Evolutionary conservation across 371 early-diverging fungal genomes (phyloP).

Genomic region (Saksenaea vasiformis): DNA sequence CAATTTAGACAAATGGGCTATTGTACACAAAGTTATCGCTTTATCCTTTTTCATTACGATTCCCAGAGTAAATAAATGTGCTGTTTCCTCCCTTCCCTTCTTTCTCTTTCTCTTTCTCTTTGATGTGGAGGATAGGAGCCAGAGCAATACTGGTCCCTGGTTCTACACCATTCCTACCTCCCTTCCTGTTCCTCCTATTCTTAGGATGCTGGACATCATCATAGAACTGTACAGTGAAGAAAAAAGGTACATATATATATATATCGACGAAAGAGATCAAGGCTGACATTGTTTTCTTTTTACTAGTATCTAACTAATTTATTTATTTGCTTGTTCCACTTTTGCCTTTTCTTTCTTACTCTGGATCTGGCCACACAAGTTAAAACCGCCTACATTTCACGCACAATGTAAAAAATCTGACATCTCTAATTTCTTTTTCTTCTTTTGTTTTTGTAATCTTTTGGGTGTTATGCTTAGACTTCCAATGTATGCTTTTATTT

Average conservation of each 20-base stretch:
- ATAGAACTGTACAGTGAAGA: too few species aligned
- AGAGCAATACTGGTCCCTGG: too few species aligned
- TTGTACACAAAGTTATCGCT: slow-evolving; percentile 1
- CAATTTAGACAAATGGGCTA: slow-evolving; percentile 2
- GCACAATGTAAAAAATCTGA: background rate
- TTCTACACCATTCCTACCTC: too few species aligned
- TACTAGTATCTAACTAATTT: background rate
- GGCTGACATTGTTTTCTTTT: too few species aligned
- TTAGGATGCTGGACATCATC: too few species aligned
- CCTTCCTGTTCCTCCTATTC: too few species aligned
- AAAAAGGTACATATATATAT: too few species aligned
- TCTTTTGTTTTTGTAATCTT: background rate
- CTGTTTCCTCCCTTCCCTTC: background rate
- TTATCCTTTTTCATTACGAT: slow-evolving; percentile 1
- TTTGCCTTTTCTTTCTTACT: background rate
- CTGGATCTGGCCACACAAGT: background rate
- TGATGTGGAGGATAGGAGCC: too few species aligned
- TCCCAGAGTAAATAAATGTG: background rate
- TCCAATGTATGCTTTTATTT: background rate
- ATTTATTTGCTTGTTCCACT: background rate
- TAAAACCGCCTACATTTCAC: background rate
- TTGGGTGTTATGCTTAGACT: background rate
- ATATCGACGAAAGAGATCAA: too few species aligned
- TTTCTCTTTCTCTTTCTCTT: too few species aligned
- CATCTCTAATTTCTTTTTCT: background rate